A percentile compares a stretch with the other conserved stretches of the same genome.
phyloP scores from a whole-genome alignment of 441 rosid genomes.

The Populus hybrid region DNA sequence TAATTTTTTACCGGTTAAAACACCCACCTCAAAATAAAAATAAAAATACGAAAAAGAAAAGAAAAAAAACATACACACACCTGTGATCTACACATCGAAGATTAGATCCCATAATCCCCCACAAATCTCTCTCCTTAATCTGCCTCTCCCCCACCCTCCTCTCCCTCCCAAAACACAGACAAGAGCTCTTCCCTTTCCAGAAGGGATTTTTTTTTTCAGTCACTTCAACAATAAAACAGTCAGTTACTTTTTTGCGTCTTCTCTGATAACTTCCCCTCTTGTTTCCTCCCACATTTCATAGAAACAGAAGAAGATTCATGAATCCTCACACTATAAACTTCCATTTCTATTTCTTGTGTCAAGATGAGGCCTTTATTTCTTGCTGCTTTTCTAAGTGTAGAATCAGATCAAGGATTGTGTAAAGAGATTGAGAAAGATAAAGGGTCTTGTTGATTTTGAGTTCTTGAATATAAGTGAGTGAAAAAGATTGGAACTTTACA shows the following conservation, averaged over 20 bases:
- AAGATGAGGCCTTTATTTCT: background rate
- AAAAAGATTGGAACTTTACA: background rate
- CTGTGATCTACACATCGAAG: too few relatives aligned
- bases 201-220: background rate
- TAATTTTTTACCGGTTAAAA: background rate
- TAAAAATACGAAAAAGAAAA: too few relatives aligned
- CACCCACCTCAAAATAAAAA: background rate
- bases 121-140: background rate
- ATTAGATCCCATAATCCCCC: background rate
- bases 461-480: background rate
- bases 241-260: background rate
- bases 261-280: background rate
- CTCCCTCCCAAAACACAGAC: background rate
- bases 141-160: background rate
- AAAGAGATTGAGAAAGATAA: background rate
- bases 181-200: background rate
- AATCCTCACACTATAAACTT: background rate
- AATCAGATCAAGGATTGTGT: background rate
- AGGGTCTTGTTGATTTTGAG: background rate
- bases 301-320: background rate
- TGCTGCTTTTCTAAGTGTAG: background rate
- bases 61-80: background rate
- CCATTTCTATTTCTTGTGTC: background rate
- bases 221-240: background rate
- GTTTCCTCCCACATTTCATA: background rate